Conservation (phyloP, 164 flowering plant species). For the Piper longum region DNA sequence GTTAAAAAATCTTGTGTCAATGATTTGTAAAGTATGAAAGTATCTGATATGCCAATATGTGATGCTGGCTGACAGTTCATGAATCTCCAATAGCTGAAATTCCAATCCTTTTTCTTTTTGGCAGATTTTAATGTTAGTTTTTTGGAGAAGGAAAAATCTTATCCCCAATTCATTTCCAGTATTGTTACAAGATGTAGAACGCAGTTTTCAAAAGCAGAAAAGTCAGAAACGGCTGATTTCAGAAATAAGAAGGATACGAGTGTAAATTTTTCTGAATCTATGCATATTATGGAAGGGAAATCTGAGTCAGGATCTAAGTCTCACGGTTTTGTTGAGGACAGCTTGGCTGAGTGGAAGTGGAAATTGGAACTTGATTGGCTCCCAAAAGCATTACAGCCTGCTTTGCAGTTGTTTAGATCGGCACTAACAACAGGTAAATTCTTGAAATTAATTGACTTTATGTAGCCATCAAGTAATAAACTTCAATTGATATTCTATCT, state of each 20-base stretch:
- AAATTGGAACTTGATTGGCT: constrained; percentile 76
- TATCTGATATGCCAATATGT: too few relatives aligned
- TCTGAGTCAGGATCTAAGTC: constrained; percentile 11
- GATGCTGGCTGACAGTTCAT: too few relatives aligned
- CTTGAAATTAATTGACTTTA: neutral
- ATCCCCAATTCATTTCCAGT: constrained; percentile 16
- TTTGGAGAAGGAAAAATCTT: constrained; percentile 20
- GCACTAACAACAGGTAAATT: constrained; percentile 64
- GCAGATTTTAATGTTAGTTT: constrained; percentile 11
- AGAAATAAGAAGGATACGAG: constrained; percentile 14
- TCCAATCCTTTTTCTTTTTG: too few relatives aligned
- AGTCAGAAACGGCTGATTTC: constrained; percentile 6
- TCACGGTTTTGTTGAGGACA: constrained; percentile 38
- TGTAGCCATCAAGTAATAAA: neutral
- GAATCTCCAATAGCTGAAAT: too few relatives aligned
- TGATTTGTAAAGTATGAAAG: too few relatives aligned
- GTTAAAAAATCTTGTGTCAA: too few relatives aligned
- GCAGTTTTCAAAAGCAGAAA: constrained; percentile 26
- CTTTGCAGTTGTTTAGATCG: constrained; percentile 60
- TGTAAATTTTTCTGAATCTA: constrained; percentile 1
- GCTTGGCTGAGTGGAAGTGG: constrained; percentile 40
- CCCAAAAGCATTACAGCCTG: constrained; percentile 80
- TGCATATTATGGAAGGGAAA: constrained; percentile 6
- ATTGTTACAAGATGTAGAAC: constrained; percentile 26
- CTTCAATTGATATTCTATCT: constrained; percentile 1